phyloP scores from a whole-genome alignment of 2,329 filamentous ascomycete genomes.

The Dactylellina haptotyla region DNA sequence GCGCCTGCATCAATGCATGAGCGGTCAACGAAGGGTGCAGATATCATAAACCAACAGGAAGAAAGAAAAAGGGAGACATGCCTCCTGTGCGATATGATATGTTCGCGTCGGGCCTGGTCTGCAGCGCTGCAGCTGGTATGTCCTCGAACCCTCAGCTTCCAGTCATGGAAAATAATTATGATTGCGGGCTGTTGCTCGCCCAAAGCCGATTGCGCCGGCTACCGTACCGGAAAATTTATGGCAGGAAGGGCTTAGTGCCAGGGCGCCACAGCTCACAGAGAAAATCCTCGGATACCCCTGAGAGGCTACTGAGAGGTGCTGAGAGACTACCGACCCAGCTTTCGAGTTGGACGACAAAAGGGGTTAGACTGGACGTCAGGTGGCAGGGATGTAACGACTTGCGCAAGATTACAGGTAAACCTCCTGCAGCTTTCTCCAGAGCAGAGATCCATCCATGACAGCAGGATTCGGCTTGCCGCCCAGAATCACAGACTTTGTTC shows the following conservation, averaged over 20 bases:
- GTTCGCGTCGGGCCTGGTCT: not conserved
- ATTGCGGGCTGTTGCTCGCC: too few relatives aligned
- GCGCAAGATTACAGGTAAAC: conserved; percentile 45
- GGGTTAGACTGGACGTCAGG: conserved; percentile 29
- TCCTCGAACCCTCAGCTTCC: too few relatives aligned
- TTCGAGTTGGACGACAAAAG: conserved; percentile 1
- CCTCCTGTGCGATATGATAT: not conserved
- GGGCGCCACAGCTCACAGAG: conserved; percentile 5
- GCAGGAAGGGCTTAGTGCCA: conserved; percentile 23
- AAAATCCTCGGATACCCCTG: conserved; percentile 25
- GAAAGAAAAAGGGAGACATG: not conserved
- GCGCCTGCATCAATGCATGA: conserved; percentile 20
- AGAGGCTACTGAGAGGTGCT: conserved; percentile 12
- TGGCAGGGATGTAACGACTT: conserved; percentile 34
- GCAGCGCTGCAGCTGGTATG: too few relatives aligned
- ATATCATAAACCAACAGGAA: not conserved
- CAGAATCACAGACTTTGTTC: not conserved
- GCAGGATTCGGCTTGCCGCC: conserved; percentile 14
- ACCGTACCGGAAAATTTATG: conserved; percentile 37
- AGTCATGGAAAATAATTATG: too few relatives aligned
- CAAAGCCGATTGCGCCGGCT: conserved; percentile 21
- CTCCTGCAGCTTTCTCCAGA: conserved; percentile 37
- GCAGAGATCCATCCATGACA: conserved; percentile 1
- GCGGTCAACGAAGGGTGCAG: conserved; percentile 25
- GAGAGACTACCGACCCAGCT: too few relatives aligned